Conservation (phyloP, 2,329 filamentous ascomycete genomes). For the Ophiostoma tasmaniense region DNA sequence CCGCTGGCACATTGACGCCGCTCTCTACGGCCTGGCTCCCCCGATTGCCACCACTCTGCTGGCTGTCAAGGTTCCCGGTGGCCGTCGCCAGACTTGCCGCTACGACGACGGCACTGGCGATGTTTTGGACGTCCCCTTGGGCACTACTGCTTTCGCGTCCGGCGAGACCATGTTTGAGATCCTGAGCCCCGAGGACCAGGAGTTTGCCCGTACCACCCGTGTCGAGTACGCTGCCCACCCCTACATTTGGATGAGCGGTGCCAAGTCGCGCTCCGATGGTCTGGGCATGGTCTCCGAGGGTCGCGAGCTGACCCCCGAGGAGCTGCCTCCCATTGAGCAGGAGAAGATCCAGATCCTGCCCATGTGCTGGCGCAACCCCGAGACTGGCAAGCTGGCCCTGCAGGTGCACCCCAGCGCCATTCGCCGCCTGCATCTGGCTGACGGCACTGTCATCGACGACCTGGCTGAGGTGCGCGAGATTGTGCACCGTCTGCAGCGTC, state of each 20-base stretch:
- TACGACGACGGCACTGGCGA: conserved; percentile 67
- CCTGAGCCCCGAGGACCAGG: conserved; percentile 56
- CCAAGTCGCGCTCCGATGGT: conserved; percentile 58
- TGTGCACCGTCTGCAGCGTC: conserved; percentile 60
- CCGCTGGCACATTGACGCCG: conserved; percentile 74
- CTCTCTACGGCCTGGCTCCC: conserved; percentile 65
- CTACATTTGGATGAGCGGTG: conserved; percentile 71
- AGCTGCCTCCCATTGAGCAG: conserved; percentile 57
- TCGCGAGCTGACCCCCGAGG: conserved; percentile 46
- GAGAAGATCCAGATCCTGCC: conserved; percentile 63
- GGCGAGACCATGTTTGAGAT: conserved; percentile 63
- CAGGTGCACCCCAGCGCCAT: conserved; percentile 68
- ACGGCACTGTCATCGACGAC: conserved; percentile 61
- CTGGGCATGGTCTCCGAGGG: conserved; percentile 55
- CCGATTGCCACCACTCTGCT: conserved; percentile 64
- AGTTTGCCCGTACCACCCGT: conserved; percentile 56
- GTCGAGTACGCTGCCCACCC: conserved; percentile 72
- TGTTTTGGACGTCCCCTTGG: conserved; percentile 59
- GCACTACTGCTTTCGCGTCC: conserved; percentile 67
- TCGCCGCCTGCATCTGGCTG: conserved; percentile 56
- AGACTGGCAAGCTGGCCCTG: conserved; percentile 58
- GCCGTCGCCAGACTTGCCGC: conserved; percentile 41
- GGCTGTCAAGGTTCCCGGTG: conserved; percentile 65
- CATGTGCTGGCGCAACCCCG: conserved; percentile 70
- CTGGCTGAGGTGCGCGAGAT: conserved; percentile 56